Evolutionary conservation across 148 eudicot genomes (phyloP).

Genomic region (Rhododendron vialii): DNA sequence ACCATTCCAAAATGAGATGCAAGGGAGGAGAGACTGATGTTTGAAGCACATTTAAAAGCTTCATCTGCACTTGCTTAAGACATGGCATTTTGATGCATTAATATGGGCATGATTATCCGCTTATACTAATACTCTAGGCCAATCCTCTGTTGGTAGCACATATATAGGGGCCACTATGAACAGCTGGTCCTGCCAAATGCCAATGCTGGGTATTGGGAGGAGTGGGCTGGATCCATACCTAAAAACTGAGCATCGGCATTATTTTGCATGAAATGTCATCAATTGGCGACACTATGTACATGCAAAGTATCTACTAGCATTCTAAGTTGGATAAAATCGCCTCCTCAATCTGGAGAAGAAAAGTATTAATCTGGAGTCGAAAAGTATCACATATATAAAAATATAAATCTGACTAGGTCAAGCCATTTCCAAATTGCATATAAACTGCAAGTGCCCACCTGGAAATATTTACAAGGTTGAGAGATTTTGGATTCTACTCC

Average conservation of each 20-base stretch:
- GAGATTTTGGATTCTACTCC: neutral
- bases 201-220: neutral
- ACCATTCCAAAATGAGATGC: neutral
- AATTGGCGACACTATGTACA: neutral
- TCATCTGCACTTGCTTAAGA: neutral
- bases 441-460: neutral
- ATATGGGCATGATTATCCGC: neutral
- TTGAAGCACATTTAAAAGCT: neutral
- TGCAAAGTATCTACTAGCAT: neutral
- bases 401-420: neutral
- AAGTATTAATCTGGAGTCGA: neutral
- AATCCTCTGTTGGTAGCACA: neutral
- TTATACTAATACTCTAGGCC: neutral
- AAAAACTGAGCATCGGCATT: neutral
- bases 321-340: neutral
- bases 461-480: neutral
- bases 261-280: neutral
- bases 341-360: neutral
- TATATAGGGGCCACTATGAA: neutral
- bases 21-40: neutral
- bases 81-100: neutral
- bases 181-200: neutral
- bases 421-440: neutral
- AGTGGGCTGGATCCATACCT: neutral
- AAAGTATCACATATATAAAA: neutral